A percentile compares a stretch with the other conserved stretches of the same genome.
phyloP scores from a whole-genome alignment of 805 yeast genomes.

The Ogataea naganishii region DNA sequence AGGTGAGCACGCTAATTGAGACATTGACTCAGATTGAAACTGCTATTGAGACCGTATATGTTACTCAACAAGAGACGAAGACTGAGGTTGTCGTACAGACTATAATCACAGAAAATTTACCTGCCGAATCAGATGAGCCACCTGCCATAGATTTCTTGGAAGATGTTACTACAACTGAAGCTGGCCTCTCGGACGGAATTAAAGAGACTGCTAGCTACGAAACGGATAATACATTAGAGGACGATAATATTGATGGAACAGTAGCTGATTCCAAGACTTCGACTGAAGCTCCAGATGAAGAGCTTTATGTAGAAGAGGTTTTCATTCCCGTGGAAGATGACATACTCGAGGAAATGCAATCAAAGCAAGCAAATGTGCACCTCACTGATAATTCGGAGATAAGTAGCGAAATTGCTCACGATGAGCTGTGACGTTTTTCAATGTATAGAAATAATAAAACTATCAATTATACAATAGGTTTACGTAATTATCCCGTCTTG shows the following conservation, averaged over 20 bases:
- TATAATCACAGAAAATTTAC: constrained; percentile 5
- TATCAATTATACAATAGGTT: too few relatives aligned
- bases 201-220: neutral
- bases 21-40: constrained; percentile 1
- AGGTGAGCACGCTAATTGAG: neutral
- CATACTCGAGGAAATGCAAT: too few relatives aligned
- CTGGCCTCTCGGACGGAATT: neutral
- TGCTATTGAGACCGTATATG: constrained; percentile 1
- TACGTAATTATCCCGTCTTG: too few relatives aligned
- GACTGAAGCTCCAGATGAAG: constrained; percentile 1
- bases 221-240: neutral
- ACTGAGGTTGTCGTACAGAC: constrained; percentile 6
- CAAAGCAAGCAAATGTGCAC: too few relatives aligned
- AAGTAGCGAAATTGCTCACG: too few relatives aligned
- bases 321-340: too few relatives aligned
- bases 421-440: too few relatives aligned
- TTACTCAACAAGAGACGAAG: constrained; percentile 3
- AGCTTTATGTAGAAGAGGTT: constrained; percentile 2
- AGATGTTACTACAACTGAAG: neutral
- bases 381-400: too few relatives aligned
- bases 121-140: neutral
- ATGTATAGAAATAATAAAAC: too few relatives aligned
- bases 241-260: neutral
- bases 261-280: neutral
- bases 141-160: neutral